Evolutionary conservation across 2,329 filamentous ascomycete genomes (phyloP).

Genomic region (Coniochaeta hoffmannii): DNA sequence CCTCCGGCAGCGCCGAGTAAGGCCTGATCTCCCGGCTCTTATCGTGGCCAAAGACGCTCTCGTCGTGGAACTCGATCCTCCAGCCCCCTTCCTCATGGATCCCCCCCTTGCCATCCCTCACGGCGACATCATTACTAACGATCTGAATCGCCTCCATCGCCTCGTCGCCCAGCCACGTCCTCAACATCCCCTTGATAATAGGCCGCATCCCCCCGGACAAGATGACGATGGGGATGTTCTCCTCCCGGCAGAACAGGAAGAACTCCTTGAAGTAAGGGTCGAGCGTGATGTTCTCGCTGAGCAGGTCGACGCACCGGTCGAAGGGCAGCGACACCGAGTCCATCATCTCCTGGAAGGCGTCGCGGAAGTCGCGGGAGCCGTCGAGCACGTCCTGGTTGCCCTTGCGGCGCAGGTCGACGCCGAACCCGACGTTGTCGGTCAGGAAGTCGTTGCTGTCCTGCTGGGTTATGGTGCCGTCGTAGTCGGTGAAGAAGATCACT

Average conservation of each 20-base stretch:
- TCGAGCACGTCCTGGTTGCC: conserved; percentile 73
- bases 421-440: conserved; percentile 91
- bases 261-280: conserved; percentile 87
- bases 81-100: conserved; percentile 79
- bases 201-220: conserved; percentile 90
- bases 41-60: conserved; percentile 89
- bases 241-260: conserved; percentile 69
- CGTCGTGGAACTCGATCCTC: conserved; percentile 84
- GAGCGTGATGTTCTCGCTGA: conserved; percentile 76
- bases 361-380: conserved; percentile 66
- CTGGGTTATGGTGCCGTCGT: conserved; percentile 89
- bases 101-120: conserved; percentile 58
- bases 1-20: conserved; percentile 65
- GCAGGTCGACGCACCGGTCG: conserved; percentile 69
- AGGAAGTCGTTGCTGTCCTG: conserved; percentile 61
- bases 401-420: conserved; percentile 59
- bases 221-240: conserved; percentile 88
- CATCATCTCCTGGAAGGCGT: conserved; percentile 87
- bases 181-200: conserved; percentile 77
- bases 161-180: conserved; percentile 69
- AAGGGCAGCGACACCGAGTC: conserved; percentile 77
- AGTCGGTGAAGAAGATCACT: conserved; percentile 98
- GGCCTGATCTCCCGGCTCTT: conserved; percentile 88
- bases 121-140: conserved; percentile 74
- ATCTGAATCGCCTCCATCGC: conserved; percentile 76